A percentile compares a stretch with the other conserved stretches of the same genome.
Conservation (phyloP, 2,329 filamentous ascomycete species). For the Huntiella omanensis region DNA sequence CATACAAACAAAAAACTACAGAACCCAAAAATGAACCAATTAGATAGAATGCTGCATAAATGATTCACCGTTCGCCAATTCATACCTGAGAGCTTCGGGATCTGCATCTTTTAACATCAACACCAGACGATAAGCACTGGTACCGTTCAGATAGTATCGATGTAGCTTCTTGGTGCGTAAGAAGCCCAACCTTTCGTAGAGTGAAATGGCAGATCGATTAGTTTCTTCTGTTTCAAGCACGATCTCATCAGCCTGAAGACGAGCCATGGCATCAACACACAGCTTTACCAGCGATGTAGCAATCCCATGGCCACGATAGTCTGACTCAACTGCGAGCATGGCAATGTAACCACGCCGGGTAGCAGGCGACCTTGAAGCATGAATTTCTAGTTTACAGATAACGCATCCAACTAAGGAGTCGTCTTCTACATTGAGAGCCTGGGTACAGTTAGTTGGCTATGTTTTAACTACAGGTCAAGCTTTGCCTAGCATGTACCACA, state of each 20-base stretch:
- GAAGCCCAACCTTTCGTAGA: slow-evolving; percentile 89
- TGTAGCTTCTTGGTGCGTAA: slow-evolving; percentile 81
- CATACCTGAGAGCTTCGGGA: background rate
- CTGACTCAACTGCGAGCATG: slow-evolving; percentile 81
- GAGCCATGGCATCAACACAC: slow-evolving; percentile 81
- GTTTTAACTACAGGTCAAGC: background rate
- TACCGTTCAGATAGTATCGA: slow-evolving; percentile 91
- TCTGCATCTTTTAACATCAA: slow-evolving; percentile 49
- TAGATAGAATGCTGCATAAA: too few relatives aligned
- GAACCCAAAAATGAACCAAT: too few relatives aligned
- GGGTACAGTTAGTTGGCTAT: background rate
- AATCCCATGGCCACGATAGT: slow-evolving; percentile 68
- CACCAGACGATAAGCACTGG: slow-evolving; percentile 77
- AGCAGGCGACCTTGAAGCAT: slow-evolving; percentile 58
- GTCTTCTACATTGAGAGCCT: slow-evolving; percentile 42
- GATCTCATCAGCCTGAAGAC: slow-evolving; percentile 73
- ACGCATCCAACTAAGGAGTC: slow-evolving; percentile 68
- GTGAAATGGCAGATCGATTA: slow-evolving; percentile 71
- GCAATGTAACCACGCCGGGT: slow-evolving; percentile 85
- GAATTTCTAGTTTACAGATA: slow-evolving; percentile 82
- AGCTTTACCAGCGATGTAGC: slow-evolving; percentile 74
- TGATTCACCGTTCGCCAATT: background rate
- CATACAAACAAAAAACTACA: too few relatives aligned
- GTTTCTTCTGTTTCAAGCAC: slow-evolving; percentile 92
- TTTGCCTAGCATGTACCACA: too few relatives aligned